Percentiles rank a stretch among this genome's conserved stretches.
Conservation (phyloP, 192 early-diverging fungal species). For the Coemansia interrupta region DNA sequence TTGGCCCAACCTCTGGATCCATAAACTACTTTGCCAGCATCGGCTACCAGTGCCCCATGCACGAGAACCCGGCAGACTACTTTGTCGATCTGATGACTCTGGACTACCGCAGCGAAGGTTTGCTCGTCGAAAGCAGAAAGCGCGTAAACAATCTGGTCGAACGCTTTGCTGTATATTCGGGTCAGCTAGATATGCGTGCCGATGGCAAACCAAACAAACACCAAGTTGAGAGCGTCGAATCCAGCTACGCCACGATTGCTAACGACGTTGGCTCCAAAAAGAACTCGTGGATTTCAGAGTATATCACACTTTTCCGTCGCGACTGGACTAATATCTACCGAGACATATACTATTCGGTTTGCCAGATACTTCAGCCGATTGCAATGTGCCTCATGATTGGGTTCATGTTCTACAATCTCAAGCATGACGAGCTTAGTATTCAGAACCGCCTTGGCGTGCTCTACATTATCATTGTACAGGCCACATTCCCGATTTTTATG, state of each 20-base stretch:
- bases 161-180: conserved; percentile 17
- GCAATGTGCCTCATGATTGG: conserved; percentile 51
- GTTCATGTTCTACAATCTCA: conserved; percentile 56
- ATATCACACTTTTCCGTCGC: conserved; percentile 43
- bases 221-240: neutral
- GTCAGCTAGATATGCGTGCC: neutral
- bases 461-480: conserved; percentile 51
- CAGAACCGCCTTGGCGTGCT: conserved; percentile 51
- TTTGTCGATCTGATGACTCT: conserved; percentile 63
- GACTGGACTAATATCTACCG: conserved; percentile 50
- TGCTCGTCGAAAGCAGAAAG: conserved; percentile 23
- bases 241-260: neutral
- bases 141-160: conserved; percentile 40
- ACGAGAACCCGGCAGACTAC: conserved; percentile 72
- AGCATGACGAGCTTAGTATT: conserved; percentile 37
- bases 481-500: conserved; percentile 60
- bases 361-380: conserved; percentile 37
- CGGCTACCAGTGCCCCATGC: conserved; percentile 63
- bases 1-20: conserved; percentile 50
- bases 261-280: neutral
- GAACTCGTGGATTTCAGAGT: conserved; percentile 52
- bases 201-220: neutral
- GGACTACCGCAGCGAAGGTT: conserved; percentile 44
- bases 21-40: conserved; percentile 49
- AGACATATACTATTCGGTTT: conserved; percentile 30